Base-by-base conservation (phyloP, 441 rosid species). In the Melastoma candidum region DNA sequence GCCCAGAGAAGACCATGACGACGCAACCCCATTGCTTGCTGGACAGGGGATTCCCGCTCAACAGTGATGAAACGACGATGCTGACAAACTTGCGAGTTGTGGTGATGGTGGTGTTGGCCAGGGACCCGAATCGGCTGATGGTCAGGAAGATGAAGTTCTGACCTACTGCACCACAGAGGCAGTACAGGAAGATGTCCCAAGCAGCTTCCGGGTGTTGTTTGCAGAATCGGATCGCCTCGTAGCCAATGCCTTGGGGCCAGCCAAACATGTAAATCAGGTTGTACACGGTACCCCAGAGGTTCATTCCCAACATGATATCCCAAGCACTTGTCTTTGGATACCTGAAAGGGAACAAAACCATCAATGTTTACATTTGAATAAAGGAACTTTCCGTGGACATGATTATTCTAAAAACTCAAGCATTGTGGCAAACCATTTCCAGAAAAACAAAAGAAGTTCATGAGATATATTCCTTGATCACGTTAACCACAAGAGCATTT, bases 291-390 rank as follows among this genome's bases (percentile, higher is more conserved):
- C 95, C 94, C 97, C 98, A 88, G 59, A 88, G 60, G 61, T 88
- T 92, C 97, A 92, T 92, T 60, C 96, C 98, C 66, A 92, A 51
- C 98, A 92, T 92, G 65, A 92, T 85, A 56, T 82, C 90, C 98
- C 97, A 88, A 7, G 97, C 96, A 54, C 76, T 76, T 0, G 95
- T 92, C 74, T 82, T 82, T 10, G 86, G 92, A 61, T 82, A 88
- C 77, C 96, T 87, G 71, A 45, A 26, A 53, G 49, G 48, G 54
- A 39, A 36, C 41, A 39, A 49, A 17, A 43, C 39, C 41, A 32
- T 8, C 41, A 32, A 32, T 32, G 41, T 32, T 32, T 32, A 32
- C 8, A 32, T 32, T 17, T 17, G 8, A 32, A 8, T 32, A 32
- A 32, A 32, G 41, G 8, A 32, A 32, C 8, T 8, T 4, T 32